phyloP scores from a whole-genome alignment of 441 rosid genomes.

The Arabidopsis lyrata region DNA sequence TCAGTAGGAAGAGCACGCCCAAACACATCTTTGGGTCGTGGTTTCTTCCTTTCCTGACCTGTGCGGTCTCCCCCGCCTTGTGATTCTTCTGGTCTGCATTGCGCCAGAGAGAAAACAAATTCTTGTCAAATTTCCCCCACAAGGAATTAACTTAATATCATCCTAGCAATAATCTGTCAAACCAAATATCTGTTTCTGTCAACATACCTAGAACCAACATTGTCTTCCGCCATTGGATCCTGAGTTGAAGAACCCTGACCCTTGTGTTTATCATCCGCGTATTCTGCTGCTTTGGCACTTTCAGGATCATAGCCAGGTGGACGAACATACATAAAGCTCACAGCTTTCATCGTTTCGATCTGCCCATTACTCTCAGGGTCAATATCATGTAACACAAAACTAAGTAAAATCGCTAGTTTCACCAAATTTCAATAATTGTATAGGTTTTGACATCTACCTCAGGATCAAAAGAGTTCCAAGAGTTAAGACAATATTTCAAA shows the following conservation, averaged over 20 bases:
- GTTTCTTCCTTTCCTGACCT: conserved; percentile 72
- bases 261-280: conserved; percentile 58
- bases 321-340: conserved; percentile 95
- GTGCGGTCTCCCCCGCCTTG: conserved; percentile 38
- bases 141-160: background rate
- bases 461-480: background rate
- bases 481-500: background rate
- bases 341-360: conserved; percentile 96
- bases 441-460: conserved; percentile 1
- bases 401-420: background rate
- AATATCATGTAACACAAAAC: conserved; percentile 14
- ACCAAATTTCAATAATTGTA: conserved; percentile 8
- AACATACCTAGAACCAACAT: conserved; percentile 53
- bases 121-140: background rate
- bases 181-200: conserved; percentile 3
- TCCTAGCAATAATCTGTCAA: background rate
- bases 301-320: conserved; percentile 96
- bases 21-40: conserved; percentile 91
- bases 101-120: conserved; percentile 1
- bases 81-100: conserved; percentile 55
- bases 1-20: conserved; percentile 94
- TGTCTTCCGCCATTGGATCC: conserved; percentile 37
- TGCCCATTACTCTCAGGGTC: conserved; percentile 33
- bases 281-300: conserved; percentile 94
- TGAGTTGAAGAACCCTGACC: conserved; percentile 45